Evolutionary conservation across 345 rosid species (phyloP).

Genomic region (Linum tenue): DNA sequence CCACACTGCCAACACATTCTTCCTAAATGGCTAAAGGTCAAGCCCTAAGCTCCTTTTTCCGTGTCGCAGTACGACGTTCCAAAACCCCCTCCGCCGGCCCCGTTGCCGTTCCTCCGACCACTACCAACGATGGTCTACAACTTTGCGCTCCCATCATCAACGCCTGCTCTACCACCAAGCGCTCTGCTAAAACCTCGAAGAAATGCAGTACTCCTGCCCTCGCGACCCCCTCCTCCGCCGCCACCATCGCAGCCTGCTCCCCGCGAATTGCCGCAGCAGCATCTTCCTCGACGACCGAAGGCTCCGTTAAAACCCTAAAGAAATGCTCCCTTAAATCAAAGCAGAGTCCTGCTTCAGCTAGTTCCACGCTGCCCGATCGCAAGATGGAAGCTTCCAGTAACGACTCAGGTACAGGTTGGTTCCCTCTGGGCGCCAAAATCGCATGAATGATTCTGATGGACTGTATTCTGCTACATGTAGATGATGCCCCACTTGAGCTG

Average conservation of each 20-base stretch:
- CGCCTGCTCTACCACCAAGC: background rate
- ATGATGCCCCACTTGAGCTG: background rate
- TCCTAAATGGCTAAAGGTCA: slow-evolving; percentile 17
- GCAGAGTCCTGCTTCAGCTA: background rate
- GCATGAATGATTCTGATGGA: background rate
- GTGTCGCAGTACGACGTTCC: slow-evolving; percentile 2
- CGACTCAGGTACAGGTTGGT: slow-evolving; percentile 15
- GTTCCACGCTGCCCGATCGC: background rate
- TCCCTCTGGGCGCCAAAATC: background rate
- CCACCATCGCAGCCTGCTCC: slow-evolving; percentile 8
- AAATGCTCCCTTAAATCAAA: background rate
- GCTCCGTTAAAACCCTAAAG: slow-evolving; percentile 4
- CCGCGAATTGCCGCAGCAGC: too few species aligned
- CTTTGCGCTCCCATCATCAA: too few species aligned
- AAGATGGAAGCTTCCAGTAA: slow-evolving; percentile 11
- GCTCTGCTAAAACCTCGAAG: background rate
- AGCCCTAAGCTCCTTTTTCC: slow-evolving; percentile 21
- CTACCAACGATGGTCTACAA: background rate
- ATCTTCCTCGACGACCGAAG: background rate
- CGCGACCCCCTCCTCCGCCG: slow-evolving; percentile 9
- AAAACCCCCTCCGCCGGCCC: background rate
- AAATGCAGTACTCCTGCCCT: too few species aligned
- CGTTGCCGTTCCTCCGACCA: background rate
- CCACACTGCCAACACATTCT: too few species aligned
- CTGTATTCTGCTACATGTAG: background rate